Base-by-base conservation (phyloP, 164 flowering plant genomes). In the Tinospora cordifolia region DNA sequence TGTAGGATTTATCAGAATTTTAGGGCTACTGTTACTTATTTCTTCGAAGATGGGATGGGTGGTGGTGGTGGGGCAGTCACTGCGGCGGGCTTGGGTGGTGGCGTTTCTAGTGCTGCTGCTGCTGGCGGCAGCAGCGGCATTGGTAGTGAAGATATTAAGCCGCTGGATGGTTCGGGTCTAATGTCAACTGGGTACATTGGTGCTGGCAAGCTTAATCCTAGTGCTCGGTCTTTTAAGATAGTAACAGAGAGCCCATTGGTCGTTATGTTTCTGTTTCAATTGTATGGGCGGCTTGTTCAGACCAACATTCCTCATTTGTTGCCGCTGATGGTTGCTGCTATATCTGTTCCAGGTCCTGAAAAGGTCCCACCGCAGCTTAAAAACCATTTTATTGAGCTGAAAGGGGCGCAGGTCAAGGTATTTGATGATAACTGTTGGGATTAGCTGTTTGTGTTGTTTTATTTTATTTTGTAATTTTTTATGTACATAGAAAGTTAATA, bases 401-500 rank as follows among this genome's bases (percentile, higher is more conserved):
- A 95, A 79, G 98, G 97, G 44, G 96, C 99, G 22, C 99, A 95
- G 77, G 98, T 92, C 71, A 95, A 95, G 98, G 99, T 92, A 65
- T 25, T 69, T 63, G 60, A 54, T 63, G 60, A 54, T 54, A 21
- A 7, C 7, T 11, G 47, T 9, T 44, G 47, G 47, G 9, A 54
- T 54, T 54, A 54, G 21, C 60, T n/a, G 24, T 10, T 47, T 15
- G n/a, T 7, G 6, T 62, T 30, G 22, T 17, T 24, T 24, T 60
- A 25, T 30, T 30, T 30, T 30, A 30, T n/a, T n/a, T n/a, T n/a
- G n/a, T n/a, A 30, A 30, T 30, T 30, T 30, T 30, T 1, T 4
- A 30, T 30, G n/a, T n/a, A n/a, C n/a, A n/a, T 54, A 17, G 24
- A 26, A 25, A 60, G 14, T 60, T 12, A 60, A 24, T 24, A 30